Percentiles rank a stretch among this genome's conserved stretches.
Conservation (phyloP, 768 basidiomycete species). For the Boletellus ananas region DNA sequence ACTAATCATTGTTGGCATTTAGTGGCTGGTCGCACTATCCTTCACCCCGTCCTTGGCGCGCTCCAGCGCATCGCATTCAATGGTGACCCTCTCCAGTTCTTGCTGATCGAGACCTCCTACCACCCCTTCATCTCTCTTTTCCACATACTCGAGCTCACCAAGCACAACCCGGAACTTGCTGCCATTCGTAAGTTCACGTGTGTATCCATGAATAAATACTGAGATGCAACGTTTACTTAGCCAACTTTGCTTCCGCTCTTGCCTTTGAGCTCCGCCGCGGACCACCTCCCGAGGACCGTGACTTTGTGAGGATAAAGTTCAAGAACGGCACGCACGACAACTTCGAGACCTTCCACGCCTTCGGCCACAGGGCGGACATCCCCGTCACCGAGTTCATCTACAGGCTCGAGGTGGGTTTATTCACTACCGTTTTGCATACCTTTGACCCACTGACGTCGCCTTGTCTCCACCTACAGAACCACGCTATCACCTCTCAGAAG, state of each 20-base stretch:
- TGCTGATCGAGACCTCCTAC: slow-evolving; percentile 78
- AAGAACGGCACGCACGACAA: slow-evolving; percentile 69
- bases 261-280: slow-evolving; percentile 78
- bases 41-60: slow-evolving; percentile 66
- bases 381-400: slow-evolving; percentile 85
- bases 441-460: slow-evolving; percentile 1
- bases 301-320: slow-evolving; percentile 83
- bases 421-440: not conserved
- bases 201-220: slow-evolving; percentile 3
- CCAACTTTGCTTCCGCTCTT: slow-evolving; percentile 69
- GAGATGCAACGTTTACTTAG: slow-evolving; percentile 34
- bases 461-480: slow-evolving; percentile 31
- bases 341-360: slow-evolving; percentile 69
- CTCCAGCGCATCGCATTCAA: slow-evolving; percentile 78
- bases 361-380: slow-evolving; percentile 71
- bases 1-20: slow-evolving; percentile 11
- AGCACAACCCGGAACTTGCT: slow-evolving; percentile 54
- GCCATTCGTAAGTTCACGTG: slow-evolving; percentile 55
- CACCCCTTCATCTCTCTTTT: slow-evolving; percentile 90
- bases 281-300: slow-evolving; percentile 68
- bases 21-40: slow-evolving; percentile 82
- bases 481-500: slow-evolving; percentile 41
- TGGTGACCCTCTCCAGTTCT: slow-evolving; percentile 74
- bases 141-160: slow-evolving; percentile 63
- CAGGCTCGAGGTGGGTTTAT: slow-evolving; percentile 58